Conservation (phyloP, 345 rosid species). For the Melastoma malabathricum region DNA sequence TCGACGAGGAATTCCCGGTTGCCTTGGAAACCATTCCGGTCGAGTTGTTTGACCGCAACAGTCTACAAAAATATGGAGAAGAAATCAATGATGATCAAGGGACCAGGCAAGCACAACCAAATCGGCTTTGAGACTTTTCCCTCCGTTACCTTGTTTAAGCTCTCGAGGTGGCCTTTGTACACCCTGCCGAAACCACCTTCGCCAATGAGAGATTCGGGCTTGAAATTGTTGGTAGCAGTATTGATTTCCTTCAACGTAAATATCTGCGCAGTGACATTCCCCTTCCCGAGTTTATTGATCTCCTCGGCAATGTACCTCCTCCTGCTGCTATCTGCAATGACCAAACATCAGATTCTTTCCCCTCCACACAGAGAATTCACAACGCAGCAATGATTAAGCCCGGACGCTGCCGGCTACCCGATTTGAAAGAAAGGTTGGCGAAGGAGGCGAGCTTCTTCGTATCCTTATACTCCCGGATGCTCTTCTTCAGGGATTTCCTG, state of each 20-base stretch:
- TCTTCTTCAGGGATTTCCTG: constrained; percentile 44
- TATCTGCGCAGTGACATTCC: constrained; percentile 45
- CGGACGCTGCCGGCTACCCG: constrained; percentile 22
- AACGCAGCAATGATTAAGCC: neutral
- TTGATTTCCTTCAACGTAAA: constrained; percentile 53
- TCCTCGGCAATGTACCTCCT: constrained; percentile 58
- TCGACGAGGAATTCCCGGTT: constrained; percentile 19
- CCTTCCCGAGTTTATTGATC: constrained; percentile 48
- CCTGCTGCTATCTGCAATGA: constrained; percentile 52
- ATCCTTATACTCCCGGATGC: constrained; percentile 45
- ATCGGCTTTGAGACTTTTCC: neutral
- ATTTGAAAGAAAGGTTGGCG: constrained; percentile 71
- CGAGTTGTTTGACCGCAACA: constrained; percentile 22
- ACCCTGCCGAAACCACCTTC: constrained; percentile 99
- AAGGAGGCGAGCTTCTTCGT: constrained; percentile 38
- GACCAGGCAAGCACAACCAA: neutral
- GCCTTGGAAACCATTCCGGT: constrained; percentile 20
- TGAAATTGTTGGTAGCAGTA: constrained; percentile 55
- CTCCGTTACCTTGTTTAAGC: constrained; percentile 26
- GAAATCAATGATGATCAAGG: neutral
- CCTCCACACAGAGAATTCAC: neutral
- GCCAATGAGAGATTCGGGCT: constrained; percentile 52
- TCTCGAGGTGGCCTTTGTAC: constrained; percentile 49
- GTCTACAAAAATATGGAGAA: constrained; percentile 2
- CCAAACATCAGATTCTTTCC: neutral